Base-by-base conservation (phyloP, 2,329 filamentous ascomycete species). In the Pseudogymnoascus sp. region DNA sequence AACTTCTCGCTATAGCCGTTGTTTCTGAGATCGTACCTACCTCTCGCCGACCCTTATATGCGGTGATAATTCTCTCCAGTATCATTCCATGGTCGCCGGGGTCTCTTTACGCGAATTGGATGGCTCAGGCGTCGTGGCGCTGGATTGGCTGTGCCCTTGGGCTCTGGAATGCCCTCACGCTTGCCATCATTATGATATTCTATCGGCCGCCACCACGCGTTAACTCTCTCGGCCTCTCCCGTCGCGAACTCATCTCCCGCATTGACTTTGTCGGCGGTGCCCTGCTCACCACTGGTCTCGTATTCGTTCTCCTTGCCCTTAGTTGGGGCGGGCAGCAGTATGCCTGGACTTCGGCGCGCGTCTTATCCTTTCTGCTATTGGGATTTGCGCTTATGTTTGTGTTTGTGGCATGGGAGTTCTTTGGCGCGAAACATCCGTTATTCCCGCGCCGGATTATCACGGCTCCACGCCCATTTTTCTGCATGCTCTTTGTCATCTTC, bases 221-320 rank as follows among this genome's bases (percentile, higher is more conserved):
- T 39, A 78, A 77, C 64, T 73, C 73, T 1, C 60, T 67, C 35
- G 75, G 74, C 3, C 61, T 77, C 43, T 70, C 67, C n/a, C 70
- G 65, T 33, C 70, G 64, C 59, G 73, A 78, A 60, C 70, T 77
- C 12, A 66, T 81, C 15, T 68, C 68, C 15, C 74, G 77, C 12
- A 73, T 83, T 60, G 80, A 83, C 66, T 81, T 76, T 62, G 68
- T 81, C 3, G 80, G 80, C 43, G 74, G 78, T 2, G 72, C 76
- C 28, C 68, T 82, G 25, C 78, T 78, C 63, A 76, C 78, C 47
- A 68, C 67, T n/a, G 78, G 78, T 14, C 69, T 80, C 64, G 72
- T 79, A 20, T 57, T 79, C 0, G 78, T 81, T 66, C 67, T 80
- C 62, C 74, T 78, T 20, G 79, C 77, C 3, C 68, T 81, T 62